Percentiles rank a stretch among this genome's conserved stretches.
These are phyloP conservation scores for Hirsutella thompsonii DNA, from an alignment of 2,329 filamentous ascomycete species.

Conservation along the genomic window DNA sequence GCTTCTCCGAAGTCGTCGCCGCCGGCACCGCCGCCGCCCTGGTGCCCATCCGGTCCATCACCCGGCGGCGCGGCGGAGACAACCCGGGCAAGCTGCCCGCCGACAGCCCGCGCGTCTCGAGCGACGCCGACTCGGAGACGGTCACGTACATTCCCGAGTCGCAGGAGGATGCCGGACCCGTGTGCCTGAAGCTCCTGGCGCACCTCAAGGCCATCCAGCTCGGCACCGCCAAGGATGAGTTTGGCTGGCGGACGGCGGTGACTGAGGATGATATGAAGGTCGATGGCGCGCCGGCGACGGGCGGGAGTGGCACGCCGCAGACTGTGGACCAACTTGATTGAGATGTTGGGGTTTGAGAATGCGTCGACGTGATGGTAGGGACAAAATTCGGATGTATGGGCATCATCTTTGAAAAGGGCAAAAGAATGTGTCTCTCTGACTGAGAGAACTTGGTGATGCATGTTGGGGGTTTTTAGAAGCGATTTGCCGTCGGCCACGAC, in stretches of 20 bases:
- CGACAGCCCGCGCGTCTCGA: constrained; percentile 23
- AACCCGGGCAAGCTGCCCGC: constrained; percentile 11
- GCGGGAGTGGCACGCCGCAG: constrained; percentile 5
- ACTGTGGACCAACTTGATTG: constrained; percentile 20
- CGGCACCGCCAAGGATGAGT: constrained; percentile 63
- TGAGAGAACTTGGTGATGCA: background rate
- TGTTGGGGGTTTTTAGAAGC: background rate
- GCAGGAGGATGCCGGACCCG: constrained; percentile 58
- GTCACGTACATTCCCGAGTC: constrained; percentile 40
- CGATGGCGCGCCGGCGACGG: constrained; percentile 8
- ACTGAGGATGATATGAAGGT: constrained; percentile 30
- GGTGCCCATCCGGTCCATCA: constrained; percentile 86
- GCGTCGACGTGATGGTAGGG: no score
- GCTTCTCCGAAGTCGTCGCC: constrained; percentile 66
- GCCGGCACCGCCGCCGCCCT: constrained; percentile 85
- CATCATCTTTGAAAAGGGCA: no score
- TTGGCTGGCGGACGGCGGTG: constrained; percentile 54
- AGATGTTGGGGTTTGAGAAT: background rate
- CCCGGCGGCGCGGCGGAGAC: constrained; percentile 34
- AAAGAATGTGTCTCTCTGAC: no score
- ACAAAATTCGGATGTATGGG: no score
- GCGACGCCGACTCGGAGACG: constrained; percentile 28
- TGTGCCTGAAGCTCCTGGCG: constrained; percentile 58
- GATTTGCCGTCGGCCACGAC: background rate
- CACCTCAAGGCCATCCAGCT: constrained; percentile 78